phyloP scores from a whole-genome alignment of 805 yeast genomes.

The Candida mattraensis region DNA sequence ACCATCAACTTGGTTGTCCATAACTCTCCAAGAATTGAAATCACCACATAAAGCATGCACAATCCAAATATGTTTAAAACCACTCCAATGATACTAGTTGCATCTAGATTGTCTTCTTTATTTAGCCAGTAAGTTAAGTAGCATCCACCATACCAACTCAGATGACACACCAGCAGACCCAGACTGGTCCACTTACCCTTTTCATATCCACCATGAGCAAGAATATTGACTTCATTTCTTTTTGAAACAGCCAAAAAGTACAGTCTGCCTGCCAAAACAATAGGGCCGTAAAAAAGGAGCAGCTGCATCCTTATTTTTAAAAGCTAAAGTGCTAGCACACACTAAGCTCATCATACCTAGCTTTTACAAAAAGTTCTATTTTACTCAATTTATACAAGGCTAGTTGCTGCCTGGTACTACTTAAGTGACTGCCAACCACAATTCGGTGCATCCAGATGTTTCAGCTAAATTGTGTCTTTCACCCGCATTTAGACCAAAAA shows the following conservation, averaged over 20 bases:
- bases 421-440: too few relatives aligned
- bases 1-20: conserved; percentile 19
- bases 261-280: conserved; percentile 3
- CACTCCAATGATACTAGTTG: conserved; percentile 3
- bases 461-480: too few relatives aligned
- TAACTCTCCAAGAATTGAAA: conserved; percentile 11
- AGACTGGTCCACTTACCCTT: conserved; percentile 9
- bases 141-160: conserved; percentile 10
- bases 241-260: conserved; percentile 9
- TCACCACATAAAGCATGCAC: conserved; percentile 9
- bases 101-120: conserved; percentile 5
- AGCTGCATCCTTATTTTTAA: too few relatives aligned
- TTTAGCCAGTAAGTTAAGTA: conserved; percentile 1
- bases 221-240: conserved; percentile 11
- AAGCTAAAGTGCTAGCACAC: too few relatives aligned
- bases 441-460: too few relatives aligned
- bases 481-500: too few relatives aligned
- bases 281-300: too few relatives aligned
- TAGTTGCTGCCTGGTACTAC: too few relatives aligned
- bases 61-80: conserved; percentile 12
- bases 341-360: too few relatives aligned
- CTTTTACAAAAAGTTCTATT: too few relatives aligned
- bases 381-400: too few relatives aligned
- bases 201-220: conserved; percentile 15
- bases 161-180: conserved; percentile 8